Base-by-base conservation (phyloP, 192 early-diverging fungal species). In the Coemansia sp. region DNA sequence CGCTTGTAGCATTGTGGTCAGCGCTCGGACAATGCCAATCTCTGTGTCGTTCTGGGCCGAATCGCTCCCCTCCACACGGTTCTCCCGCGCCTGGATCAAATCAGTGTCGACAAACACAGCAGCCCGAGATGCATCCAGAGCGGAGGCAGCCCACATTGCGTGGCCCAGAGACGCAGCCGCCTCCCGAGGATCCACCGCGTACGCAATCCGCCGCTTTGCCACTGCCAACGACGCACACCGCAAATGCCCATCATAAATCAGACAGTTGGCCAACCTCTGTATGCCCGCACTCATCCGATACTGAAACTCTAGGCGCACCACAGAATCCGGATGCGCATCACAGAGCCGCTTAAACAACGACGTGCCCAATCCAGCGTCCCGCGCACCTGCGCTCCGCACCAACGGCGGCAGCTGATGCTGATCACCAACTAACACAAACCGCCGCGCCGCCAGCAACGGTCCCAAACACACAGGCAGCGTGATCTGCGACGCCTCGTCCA, bases 401-500 rank as follows among this genome's bases (percentile, higher is more conserved):
- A 98, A 67, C 2, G 96, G 96, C 39, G 92, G 91, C 14, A 98
- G 83, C 72, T 98, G 96, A 70, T 96, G 92, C 63, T 96, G 91
- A 70, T 98, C 96, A 37, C 96, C 96, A 12, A 98, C 95, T 6
- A 98, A 73, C 7, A 98, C 86, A 87, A 97, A 97, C 9, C 70
- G 83, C n/a, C 87, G 71, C 0, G 94, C 90, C 60, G 84, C 89
- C 3, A 89, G 85, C 35, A 98, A 68, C 6, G 96, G 94, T 4
- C 94, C 96, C 32, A 98, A 59, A 62, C 93, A 94, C 5, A 90
- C 88, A 0, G 96, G 96, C 29, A 97, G 67, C 15, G 92, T 93
- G 23, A 98, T 86, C 73, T 98, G 96, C 14, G 95, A 94, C 8
- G 95, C 94, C 62, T 98, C 96, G 73, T 98, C 96, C 5, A 98